Base-by-base conservation (phyloP, 1,284 basidiomycete genomes). In the Trametes pubescens region DNA sequence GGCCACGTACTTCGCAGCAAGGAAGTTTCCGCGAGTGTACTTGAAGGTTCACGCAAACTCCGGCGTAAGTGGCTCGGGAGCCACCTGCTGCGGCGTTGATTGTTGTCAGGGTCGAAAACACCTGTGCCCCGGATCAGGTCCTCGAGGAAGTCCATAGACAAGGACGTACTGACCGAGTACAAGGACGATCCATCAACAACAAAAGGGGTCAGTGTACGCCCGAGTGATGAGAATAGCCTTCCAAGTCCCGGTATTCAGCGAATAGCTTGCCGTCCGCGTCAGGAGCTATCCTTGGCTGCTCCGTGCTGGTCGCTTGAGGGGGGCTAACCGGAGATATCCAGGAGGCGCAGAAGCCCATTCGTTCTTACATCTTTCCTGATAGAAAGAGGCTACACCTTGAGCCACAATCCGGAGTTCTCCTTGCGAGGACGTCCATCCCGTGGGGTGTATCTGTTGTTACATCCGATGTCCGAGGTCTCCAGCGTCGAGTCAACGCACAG, bases 241-340 rank as follows among this genome's bases (percentile, higher is more conserved):
- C 16, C 40, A 13, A 16, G 40, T 18, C 16, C 40, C 40, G 40
- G 40, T 18, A 16, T 43, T 16, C 18, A n/a, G 40, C 40, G 40
- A 43, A 43, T 43, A 16, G 37, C 37, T 16, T 13, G 13, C 18
- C 22, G 21, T 21, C 10, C 21, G 44, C 44, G 22, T 24, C 18
- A 49, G 48, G 18, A 49, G 48, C 48, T 49, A 49, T 49, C 22
- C 24, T 16, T 14, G 10, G 53, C 29, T 44, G 40, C 24, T 32
- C 38, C 43, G 24, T 29, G 21, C 5, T 55, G 22, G 22, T 18
- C 35, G 24, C 16, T 4, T 24, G 11, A 26, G 21, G 26, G 9
- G 9, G 34, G 32, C 47, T 40, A 44, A 22, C 40, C 35, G 54
- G 13, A 16, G 24, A 35, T 53, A 32, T 54, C 44, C 49, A 59